phyloP scores from a whole-genome alignment of 2,329 filamentous ascomycete genomes.

The Trematosphaeria pertusa region DNA sequence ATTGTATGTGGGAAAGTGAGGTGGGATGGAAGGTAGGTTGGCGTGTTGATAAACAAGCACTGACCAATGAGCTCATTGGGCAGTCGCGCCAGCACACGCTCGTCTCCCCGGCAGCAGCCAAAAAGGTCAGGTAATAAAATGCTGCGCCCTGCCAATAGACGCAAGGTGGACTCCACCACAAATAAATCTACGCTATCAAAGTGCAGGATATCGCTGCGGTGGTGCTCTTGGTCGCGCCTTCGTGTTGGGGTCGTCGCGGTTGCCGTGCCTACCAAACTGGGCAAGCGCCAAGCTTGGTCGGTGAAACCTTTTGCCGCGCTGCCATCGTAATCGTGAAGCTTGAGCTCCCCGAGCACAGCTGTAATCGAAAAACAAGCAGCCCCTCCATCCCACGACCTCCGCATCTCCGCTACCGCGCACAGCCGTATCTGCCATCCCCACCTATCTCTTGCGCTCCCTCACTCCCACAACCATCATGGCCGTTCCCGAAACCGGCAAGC shows the following conservation, averaged over 20 bases:
- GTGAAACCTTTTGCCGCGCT: slow-evolving; percentile 9
- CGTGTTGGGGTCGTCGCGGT: slow-evolving; percentile 4
- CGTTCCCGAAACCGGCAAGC: slow-evolving; percentile 60
- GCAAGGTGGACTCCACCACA: slow-evolving; percentile 8
- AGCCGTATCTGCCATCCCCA: too few species aligned
- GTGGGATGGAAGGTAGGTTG: slow-evolving; percentile 22
- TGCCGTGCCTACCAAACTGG: slow-evolving; percentile 10
- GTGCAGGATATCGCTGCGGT: not conserved
- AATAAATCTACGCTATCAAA: too few species aligned
- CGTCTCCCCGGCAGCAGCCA: slow-evolving; percentile 40
- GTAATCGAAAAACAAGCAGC: slow-evolving; percentile 5
- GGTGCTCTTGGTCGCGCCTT: not conserved
- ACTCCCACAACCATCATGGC: slow-evolving; percentile 34
- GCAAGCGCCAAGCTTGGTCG: too few species aligned
- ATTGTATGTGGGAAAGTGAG: slow-evolving; percentile 26
- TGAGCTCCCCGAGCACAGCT: slow-evolving; percentile 7
- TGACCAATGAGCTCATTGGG: slow-evolving; percentile 38
- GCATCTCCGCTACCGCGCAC: slow-evolving; percentile 1
- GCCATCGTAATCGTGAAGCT: slow-evolving; percentile 9
- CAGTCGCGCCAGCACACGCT: slow-evolving; percentile 35
- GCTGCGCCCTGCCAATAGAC: slow-evolving; percentile 4
- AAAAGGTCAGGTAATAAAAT: not conserved
- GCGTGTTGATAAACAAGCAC: slow-evolving; percentile 34
- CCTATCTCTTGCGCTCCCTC: not conserved
- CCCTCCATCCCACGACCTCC: slow-evolving; percentile 3